Evolutionary conservation across 306 rosid genomes (phyloP), one percentile per base, ranked within the genome.

Genomic region (Benincasa hispida): DNA sequence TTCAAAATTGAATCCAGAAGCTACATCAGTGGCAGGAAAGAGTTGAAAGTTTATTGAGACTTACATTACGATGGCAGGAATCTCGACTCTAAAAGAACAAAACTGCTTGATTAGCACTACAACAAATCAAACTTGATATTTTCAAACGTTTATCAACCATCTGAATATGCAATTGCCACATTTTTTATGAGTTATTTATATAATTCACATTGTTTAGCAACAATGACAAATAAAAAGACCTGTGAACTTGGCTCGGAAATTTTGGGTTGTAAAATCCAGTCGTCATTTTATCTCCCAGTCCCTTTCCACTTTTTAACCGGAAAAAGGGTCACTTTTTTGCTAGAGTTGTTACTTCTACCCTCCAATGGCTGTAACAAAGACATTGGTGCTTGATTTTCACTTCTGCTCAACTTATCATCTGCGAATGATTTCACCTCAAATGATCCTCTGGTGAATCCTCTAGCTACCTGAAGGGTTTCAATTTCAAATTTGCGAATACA

Each of bases 391-490:
- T 87, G 88, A 34, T 79, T 86, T 81, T 77, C 93, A 51, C 80
- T 82, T 76, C 81, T 84, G 59, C 78, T 88, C 48, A 74, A 86
- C 79, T 83, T 84, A 54, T 88, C 95, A 11, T 89, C 97, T 37
- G 86, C 35, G 78, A 87, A 84, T 47, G 89, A 85, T 79, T 88
- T 90, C 72, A 94, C 84, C 83, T 92, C 99, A 17, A 92, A 92
- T 30, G 91, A 74, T 75, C 99, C 99, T 80, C 97, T 83, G 2
- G 93, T 89, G 83, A 94, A 90, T 80, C 92, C 93, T 87, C 99
- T 87, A 53, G 95, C 93, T 73, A 94, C 99, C 99, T 94, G 91
- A 72, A 55, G 50, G 10, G 83, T 84, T 30, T 76, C 61, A 79
- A 72, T 76, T 59, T 37, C 73, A 21, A 66, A 45, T 27, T 72